phyloP scores from a whole-genome alignment of 2,329 filamentous ascomycete genomes.

The Alternaria solani region DNA sequence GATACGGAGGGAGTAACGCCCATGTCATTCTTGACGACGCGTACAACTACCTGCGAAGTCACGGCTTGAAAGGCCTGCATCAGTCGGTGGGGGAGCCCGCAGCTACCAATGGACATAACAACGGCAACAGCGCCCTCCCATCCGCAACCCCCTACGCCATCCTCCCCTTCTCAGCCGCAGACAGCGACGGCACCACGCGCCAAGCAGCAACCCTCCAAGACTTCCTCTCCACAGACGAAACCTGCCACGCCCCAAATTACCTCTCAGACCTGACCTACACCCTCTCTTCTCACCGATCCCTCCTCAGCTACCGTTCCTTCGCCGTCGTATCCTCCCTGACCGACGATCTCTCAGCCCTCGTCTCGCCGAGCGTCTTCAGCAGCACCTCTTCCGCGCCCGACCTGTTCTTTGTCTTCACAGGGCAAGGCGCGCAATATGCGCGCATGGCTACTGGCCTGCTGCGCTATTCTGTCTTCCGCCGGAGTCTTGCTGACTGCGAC shows the following conservation, averaged over 20 bases:
- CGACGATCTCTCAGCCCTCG: conserved; percentile 3
- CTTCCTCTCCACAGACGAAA: neutral
- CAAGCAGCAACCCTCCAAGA: conserved; percentile 7
- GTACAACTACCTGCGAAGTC: conserved; percentile 8
- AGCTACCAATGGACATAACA: neutral
- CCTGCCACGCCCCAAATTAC: neutral
- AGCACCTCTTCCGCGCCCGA: conserved; percentile 1
- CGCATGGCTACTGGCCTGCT: conserved; percentile 34
- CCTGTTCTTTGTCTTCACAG: conserved; percentile 37
- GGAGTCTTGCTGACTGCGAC: conserved; percentile 4
- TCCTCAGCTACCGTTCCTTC: conserved; percentile 21
- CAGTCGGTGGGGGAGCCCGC: neutral
- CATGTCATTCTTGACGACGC: conserved; percentile 26
- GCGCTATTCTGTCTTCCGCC: conserved; percentile 11
- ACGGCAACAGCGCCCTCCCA: neutral
- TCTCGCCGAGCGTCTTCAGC: conserved; percentile 5
- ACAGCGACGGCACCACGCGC: conserved; percentile 11
- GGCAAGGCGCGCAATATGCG: conserved; percentile 41
- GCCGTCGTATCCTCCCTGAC: conserved; percentile 9
- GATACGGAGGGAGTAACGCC: conserved; percentile 21
- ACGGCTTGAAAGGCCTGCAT: neutral
- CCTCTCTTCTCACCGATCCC: conserved; percentile 31
- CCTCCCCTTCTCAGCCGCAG: conserved; percentile 34
- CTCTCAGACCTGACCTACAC: conserved; percentile 32
- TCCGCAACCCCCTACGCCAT: conserved; percentile 5